Evolutionary conservation across 208 protist genomes (phyloP).

Genomic region (Blechomonas ayalai): DNA sequence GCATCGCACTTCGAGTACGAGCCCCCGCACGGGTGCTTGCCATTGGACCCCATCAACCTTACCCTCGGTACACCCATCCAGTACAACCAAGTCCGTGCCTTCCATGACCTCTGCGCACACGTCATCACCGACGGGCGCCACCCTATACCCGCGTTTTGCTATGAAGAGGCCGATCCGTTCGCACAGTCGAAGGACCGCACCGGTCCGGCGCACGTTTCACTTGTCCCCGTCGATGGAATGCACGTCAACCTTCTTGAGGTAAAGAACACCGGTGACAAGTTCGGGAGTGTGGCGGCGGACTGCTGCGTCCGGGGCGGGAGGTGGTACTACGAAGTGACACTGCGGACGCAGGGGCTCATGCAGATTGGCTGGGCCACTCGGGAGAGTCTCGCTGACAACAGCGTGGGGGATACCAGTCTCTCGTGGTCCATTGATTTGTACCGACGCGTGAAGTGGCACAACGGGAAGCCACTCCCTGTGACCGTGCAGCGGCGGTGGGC

Average conservation of each 20-base stretch:
- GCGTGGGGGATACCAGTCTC: constrained; percentile 76
- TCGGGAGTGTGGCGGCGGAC: constrained; percentile 72
- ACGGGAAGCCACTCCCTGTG: constrained; percentile 44
- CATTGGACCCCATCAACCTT: constrained; percentile 73
- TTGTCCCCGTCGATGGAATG: constrained; percentile 57
- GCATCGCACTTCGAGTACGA: constrained; percentile 82
- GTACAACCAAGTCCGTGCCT: constrained; percentile 84
- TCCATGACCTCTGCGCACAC: constrained; percentile 77
- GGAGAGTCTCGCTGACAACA: constrained; percentile 15
- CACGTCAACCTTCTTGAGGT: constrained; percentile 67
- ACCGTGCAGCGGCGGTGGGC: constrained; percentile 65
- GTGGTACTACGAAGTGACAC: constrained; percentile 90
- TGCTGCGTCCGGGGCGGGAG: constrained; percentile 63
- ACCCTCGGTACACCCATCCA: constrained; percentile 68
- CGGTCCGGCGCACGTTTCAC: constrained; percentile 81
- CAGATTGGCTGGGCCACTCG: constrained; percentile 84
- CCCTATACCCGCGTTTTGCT: constrained; percentile 74
- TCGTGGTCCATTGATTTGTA: constrained; percentile 88
- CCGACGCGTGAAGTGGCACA: constrained; percentile 83
- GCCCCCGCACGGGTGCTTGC: constrained; percentile 54
- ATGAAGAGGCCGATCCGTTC: constrained; percentile 85
- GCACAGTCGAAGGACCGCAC: constrained; percentile 52
- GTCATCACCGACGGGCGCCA: constrained; percentile 49
- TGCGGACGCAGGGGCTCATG: constrained; percentile 86
- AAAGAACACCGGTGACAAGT: constrained; percentile 59